Conservation (phyloP, 2,329 filamentous ascomycete genomes). For the Geosmithia flava region DNA sequence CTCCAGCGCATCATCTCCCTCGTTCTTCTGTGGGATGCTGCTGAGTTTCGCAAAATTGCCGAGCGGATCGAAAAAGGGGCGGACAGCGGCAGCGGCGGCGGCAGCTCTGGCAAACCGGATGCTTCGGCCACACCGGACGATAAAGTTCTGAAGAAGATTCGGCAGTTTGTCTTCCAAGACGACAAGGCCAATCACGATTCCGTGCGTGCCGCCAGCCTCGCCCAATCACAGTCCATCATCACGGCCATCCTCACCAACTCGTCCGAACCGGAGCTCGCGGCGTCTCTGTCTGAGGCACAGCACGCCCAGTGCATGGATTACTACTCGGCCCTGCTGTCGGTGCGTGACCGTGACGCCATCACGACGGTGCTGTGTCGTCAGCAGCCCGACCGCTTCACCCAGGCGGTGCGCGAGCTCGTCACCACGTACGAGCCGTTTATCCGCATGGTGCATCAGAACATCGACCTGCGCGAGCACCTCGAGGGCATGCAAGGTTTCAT, state of each 20-base stretch:
- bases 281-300: slow-evolving; percentile 39
- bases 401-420: slow-evolving; percentile 50
- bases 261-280: slow-evolving; percentile 26
- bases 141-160: slow-evolving; percentile 48
- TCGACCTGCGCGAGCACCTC: slow-evolving; percentile 60
- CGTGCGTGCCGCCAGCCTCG: slow-evolving; percentile 41
- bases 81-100: slow-evolving; percentile 17
- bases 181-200: slow-evolving; percentile 44
- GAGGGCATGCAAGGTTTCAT: slow-evolving; percentile 56
- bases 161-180: slow-evolving; percentile 39
- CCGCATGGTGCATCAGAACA: slow-evolving; percentile 54
- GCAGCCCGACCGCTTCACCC: slow-evolving; percentile 61
- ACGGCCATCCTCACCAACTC: slow-evolving; percentile 48
- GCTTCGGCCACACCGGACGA: slow-evolving; percentile 26
- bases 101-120: slow-evolving; percentile 15
- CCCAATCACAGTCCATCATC: slow-evolving; percentile 46
- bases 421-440: slow-evolving; percentile 65
- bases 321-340: slow-evolving; percentile 55
- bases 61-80: slow-evolving; percentile 53
- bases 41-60: slow-evolving; percentile 53
- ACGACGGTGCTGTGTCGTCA: slow-evolving; percentile 53
- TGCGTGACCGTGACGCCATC: slow-evolving; percentile 63
- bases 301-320: slow-evolving; percentile 57
- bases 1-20: slow-evolving; percentile 66
- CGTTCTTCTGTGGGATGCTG: slow-evolving; percentile 60